phyloP scores from a whole-genome alignment of 2,329 filamentous ascomycete species.

The Fusarium chlamydosporum region DNA sequence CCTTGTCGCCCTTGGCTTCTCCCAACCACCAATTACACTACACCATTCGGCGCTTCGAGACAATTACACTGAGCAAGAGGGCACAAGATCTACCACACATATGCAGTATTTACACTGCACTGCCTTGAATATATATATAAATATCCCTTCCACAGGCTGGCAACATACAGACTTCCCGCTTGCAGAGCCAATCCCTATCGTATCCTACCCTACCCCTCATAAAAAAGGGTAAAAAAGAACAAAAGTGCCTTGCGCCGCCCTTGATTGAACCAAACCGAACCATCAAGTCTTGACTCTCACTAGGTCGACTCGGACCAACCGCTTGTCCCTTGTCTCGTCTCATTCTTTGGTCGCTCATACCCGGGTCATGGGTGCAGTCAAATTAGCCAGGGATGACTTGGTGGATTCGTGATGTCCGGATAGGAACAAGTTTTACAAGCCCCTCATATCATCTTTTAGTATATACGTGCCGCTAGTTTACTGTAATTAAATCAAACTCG shows the following conservation, averaged over 20 bases:
- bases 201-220: conserved; percentile 31
- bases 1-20: conserved; percentile 9
- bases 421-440: neutral
- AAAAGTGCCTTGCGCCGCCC: conserved; percentile 4
- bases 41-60: conserved; percentile 21
- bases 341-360: conserved; percentile 36
- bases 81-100: conserved; percentile 33
- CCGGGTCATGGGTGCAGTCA: conserved; percentile 31
- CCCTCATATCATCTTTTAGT: conserved; percentile 1
- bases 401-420: conserved; percentile 27
- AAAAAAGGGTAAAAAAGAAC: conserved; percentile 11
- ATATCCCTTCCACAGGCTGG: conserved; percentile 17
- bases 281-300: neutral
- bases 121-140: neutral
- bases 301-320: conserved; percentile 28
- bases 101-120: conserved; percentile 6
- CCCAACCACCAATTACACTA: conserved; percentile 23
- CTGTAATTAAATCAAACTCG: conserved; percentile 18
- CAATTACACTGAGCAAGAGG: conserved; percentile 30
- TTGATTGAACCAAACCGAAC: neutral
- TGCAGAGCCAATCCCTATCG: conserved; percentile 36
- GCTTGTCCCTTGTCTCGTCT: conserved; percentile 27
- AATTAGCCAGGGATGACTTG: conserved; percentile 40
- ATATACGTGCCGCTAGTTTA: conserved; percentile 4
- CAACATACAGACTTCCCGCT: conserved; percentile 19